A percentile compares a stretch with the other conserved stretches of the same genome.
phyloP scores from a whole-genome alignment of 805 yeast species.

The Wickerhamiella dianesei region DNA sequence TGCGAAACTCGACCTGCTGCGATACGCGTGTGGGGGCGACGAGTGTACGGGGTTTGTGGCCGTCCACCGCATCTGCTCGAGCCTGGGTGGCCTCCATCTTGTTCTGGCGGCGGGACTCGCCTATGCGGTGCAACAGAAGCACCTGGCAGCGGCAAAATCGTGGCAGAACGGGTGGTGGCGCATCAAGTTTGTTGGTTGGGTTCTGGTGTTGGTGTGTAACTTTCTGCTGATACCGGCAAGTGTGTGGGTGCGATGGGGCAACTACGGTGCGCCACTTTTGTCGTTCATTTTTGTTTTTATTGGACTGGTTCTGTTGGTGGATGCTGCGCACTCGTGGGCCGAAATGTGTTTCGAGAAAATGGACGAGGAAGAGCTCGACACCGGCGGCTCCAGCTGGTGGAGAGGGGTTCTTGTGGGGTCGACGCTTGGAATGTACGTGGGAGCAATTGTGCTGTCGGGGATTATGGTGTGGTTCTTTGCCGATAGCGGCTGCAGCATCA shows the following conservation, averaged over 20 bases:
- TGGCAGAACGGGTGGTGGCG: constrained; percentile 93
- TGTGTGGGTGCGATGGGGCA: constrained; percentile 84
- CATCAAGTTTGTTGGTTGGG: constrained; percentile 50
- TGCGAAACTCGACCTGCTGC: constrained; percentile 56
- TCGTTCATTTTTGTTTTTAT: constrained; percentile 78
- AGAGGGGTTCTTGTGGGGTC: constrained; percentile 70
- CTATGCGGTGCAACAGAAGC: constrained; percentile 55
- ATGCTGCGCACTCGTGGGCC: constrained; percentile 98
- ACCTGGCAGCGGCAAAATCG: background rate
- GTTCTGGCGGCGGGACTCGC: constrained; percentile 51
- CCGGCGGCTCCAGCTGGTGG: constrained; percentile 54
- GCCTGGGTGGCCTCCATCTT: constrained; percentile 69
- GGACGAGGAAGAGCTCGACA: constrained; percentile 58
- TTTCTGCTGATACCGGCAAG: constrained; percentile 72
- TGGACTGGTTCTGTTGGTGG: constrained; percentile 81
- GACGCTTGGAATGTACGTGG: constrained; percentile 70
- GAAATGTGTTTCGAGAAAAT: constrained; percentile 86
- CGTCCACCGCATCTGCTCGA: constrained; percentile 83
- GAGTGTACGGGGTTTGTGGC: constrained; percentile 87
- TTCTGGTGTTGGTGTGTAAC: constrained; percentile 41
- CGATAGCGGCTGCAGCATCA: constrained; percentile 69
- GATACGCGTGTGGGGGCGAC: constrained; percentile 62
- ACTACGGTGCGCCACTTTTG: constrained; percentile 69
- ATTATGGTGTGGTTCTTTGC: constrained; percentile 78
- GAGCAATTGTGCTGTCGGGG: constrained; percentile 56